These are phyloP conservation scores for Mucor irregularis DNA, from an alignment of 371 early-diverging fungal genomes.

Conservation along the genomic window DNA sequence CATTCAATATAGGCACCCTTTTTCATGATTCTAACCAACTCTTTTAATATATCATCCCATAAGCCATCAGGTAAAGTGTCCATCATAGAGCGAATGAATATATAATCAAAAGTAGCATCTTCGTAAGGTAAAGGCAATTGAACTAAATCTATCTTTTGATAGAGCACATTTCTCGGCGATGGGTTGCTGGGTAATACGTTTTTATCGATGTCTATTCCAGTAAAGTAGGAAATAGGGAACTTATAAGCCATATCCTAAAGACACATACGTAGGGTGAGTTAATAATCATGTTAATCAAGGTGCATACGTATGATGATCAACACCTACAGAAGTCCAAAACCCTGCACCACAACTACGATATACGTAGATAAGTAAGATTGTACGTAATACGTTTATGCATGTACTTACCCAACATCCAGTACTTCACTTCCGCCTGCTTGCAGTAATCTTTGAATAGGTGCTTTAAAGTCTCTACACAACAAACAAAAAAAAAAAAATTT, in stretches of 20 bases:
- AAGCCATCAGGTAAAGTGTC: conserved; percentile 37
- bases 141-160: conserved; percentile 37
- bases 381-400: too few relatives aligned
- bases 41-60: conserved; percentile 42
- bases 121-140: conserved; percentile 45
- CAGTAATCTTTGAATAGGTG: conserved; percentile 35
- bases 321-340: conserved; percentile 43
- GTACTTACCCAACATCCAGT: conserved; percentile 45
- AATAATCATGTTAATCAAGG: too few relatives aligned
- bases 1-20: conserved; percentile 51
- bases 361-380: not conserved
- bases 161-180: conserved; percentile 28
- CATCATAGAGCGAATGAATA: conserved; percentile 46
- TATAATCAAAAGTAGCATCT: conserved; percentile 41
- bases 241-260: conserved; percentile 47
- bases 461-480: conserved; percentile 36
- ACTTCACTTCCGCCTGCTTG: conserved; percentile 47
- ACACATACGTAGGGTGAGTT: too few relatives aligned
- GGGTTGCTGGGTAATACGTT: conserved; percentile 28
- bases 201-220: conserved; percentile 45
- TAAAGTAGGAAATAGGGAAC: conserved; percentile 44
- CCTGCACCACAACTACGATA: conserved; percentile 40
- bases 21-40: conserved; percentile 44
- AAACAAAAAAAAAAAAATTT: not conserved
- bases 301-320: not conserved